A percentile compares a stretch with the other conserved stretches of the same genome.
Conservation (phyloP, 2,329 filamentous ascomycete genomes). For the Claviceps cyperi region DNA sequence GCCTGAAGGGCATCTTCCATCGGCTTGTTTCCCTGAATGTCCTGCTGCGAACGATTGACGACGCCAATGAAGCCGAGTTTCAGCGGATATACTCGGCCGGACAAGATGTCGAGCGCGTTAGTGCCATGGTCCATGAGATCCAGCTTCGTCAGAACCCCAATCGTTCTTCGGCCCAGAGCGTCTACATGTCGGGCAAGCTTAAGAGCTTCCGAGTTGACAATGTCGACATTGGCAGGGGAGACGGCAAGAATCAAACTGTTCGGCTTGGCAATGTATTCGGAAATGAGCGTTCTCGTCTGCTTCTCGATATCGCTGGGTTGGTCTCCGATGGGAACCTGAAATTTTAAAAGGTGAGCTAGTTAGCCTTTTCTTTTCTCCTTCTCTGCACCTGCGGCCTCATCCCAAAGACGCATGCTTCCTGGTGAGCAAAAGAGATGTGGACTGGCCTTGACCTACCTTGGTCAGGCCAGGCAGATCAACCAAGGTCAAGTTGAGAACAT, state of each 20-base stretch:
- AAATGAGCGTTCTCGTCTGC: slow-evolving; percentile 89
- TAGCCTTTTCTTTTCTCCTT: background rate
- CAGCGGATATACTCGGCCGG: slow-evolving; percentile 86
- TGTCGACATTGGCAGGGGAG: slow-evolving; percentile 91
- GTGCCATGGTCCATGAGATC: slow-evolving; percentile 98
- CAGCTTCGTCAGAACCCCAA: slow-evolving; percentile 91
- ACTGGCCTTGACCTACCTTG: slow-evolving; percentile 45
- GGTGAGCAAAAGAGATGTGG: background rate
- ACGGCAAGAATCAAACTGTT: slow-evolving; percentile 97
- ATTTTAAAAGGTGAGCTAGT: background rate
- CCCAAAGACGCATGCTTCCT: slow-evolving; percentile 5
- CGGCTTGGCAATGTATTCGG: slow-evolving; percentile 96
- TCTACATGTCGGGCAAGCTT: slow-evolving; percentile 97
- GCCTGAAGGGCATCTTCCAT: slow-evolving; percentile 80
- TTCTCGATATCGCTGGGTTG: slow-evolving; percentile 97
- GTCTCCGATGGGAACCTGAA: slow-evolving; percentile 83
- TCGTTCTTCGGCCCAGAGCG: slow-evolving; percentile 82
- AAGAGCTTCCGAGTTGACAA: slow-evolving; percentile 94
- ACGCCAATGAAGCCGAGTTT: slow-evolving; percentile 97
- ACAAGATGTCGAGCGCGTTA: slow-evolving; percentile 94
- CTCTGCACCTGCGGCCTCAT: background rate
- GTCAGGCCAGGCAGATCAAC: slow-evolving; percentile 93
- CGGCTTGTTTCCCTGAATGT: slow-evolving; percentile 93
- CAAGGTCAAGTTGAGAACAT: slow-evolving; percentile 89
- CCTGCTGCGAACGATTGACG: slow-evolving; percentile 94